These are phyloP conservation scores for Pichia kudriavzevii DNA, from an alignment of 1,139 yeast genomes.

Conservation along the genomic window DNA sequence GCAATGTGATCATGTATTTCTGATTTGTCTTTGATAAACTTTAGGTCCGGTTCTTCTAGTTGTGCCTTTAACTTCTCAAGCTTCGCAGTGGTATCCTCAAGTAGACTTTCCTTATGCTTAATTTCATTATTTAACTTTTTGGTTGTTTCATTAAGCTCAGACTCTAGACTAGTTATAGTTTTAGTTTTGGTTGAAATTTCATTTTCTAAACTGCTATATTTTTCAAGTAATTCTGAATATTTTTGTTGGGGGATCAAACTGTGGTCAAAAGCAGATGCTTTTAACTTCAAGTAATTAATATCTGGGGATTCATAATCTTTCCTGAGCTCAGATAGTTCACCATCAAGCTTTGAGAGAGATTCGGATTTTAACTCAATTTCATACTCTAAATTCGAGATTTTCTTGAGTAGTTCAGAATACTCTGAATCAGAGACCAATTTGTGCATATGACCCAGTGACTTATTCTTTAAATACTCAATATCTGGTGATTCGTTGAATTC, in stretches of 20 bases:
- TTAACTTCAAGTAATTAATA: conserved; percentile 4
- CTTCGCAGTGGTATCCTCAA: no score
- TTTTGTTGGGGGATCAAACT: no score
- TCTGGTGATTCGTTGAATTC: neutral
- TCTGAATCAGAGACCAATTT: no score
- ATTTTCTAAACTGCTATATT: no score
- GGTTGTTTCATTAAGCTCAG: no score
- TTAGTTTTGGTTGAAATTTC: no score
- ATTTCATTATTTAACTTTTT: no score
- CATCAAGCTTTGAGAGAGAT: neutral
- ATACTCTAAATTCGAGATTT: neutral
- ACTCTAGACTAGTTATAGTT: no score
- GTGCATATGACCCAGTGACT: no score
- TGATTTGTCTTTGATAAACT: conserved; percentile 23
- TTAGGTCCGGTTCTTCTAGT: conserved; percentile 25
- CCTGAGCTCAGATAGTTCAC: neutral
- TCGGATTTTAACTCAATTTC: neutral
- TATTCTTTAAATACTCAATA: neutral
- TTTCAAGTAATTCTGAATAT: no score
- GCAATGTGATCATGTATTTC: conserved; percentile 20
- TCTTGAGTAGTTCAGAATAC: neutral
- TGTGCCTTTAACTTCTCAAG: neutral
- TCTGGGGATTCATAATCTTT: conserved; percentile 14
- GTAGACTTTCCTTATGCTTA: no score
- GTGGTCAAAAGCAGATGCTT: neutral